These are phyloP conservation scores for Ilex paraguariensis DNA, from an alignment of 305 asterid genomes.

Conservation along the genomic window DNA sequence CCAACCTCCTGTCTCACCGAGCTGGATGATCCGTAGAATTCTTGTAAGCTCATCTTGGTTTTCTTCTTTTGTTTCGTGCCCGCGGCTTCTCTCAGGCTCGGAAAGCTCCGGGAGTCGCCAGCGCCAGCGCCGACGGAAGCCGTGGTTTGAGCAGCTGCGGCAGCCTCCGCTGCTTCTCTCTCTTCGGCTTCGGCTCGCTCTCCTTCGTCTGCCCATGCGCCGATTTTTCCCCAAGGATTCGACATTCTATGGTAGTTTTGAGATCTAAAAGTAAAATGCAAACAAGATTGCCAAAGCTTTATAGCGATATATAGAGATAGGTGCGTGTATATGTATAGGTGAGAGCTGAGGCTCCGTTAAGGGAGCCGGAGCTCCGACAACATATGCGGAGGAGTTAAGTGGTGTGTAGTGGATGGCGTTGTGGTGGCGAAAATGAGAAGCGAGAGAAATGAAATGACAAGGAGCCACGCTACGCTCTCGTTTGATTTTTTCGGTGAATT, in stretches of 20 bases:
- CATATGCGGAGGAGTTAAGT: background rate
- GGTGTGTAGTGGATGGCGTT: too few species aligned
- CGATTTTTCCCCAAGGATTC: constrained; percentile 77
- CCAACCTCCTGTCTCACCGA: constrained; percentile 9
- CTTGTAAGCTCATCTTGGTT: constrained; percentile 69
- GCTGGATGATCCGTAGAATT: constrained; percentile 28
- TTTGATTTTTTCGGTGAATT: too few species aligned
- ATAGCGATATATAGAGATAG: background rate
- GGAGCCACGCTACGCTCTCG: too few species aligned
- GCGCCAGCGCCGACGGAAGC: constrained; percentile 8
- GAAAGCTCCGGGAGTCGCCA: constrained; percentile 31
- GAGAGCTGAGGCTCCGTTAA: constrained; percentile 15
- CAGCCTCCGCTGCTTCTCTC: constrained; percentile 50
- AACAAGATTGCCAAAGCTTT: background rate
- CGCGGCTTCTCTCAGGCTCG: constrained; percentile 59
- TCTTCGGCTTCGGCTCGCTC: constrained; percentile 78
- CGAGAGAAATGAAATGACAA: too few species aligned
- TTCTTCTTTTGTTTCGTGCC: constrained; percentile 65
- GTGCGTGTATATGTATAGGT: constrained; percentile 5
- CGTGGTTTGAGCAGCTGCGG: constrained; percentile 43
- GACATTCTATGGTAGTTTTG: constrained; percentile 41
- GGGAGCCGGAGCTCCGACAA: constrained; percentile 30
- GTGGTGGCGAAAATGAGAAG: too few species aligned
- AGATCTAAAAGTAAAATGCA: constrained; percentile 17
- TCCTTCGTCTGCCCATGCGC: constrained; percentile 90